Base-by-base conservation (phyloP, 1,284 basidiomycete species). In the Papiliotrema flavescens region DNA sequence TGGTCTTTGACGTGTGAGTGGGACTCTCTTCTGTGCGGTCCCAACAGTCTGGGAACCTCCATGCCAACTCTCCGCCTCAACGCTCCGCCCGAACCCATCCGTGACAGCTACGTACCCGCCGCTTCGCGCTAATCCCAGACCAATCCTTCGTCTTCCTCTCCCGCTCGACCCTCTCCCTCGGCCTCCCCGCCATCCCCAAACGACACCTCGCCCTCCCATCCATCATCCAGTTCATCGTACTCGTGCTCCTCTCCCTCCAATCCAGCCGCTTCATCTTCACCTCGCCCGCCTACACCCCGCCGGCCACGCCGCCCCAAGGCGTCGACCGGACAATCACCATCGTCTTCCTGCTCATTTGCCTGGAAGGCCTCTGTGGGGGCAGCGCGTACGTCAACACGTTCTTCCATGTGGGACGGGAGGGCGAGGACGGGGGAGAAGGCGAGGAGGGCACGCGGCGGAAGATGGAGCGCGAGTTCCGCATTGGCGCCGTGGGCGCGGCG, bases 101-200 rank as follows among this genome's bases (percentile, higher is more conserved):
- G 26, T 7, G n/a, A 32, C 1, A 19, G 6, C 19, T 17, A 19
- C 22, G 17, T 35, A 36, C 20, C 19, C 32, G 15, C 32, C 14
- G 22, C 40, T 39, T 19, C 5, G 17, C 19, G 23, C 17, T 47
- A 7, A 43, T 37, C 5, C 53, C 22, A 24, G 69, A 92, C 72
- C 90, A 98, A 80, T 85, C 88, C 15, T 92, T 93, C 45, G 95
- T 98, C 46, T 98, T 98, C 78, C 72, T 98, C 57, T 97, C 94
- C 1, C 88, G 96, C 2, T 96, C 93, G 0, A 89, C 91, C 3
- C 88, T 96, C 49, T 90, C 91, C 0, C 75, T 97, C 44, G 89
- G 89, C 11, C 67, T 98, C 2, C 91, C 92, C 0, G 84, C 95
- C 0, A 80, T 98, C 6, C 92, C 94, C 0, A 70, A 79, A 3